phyloP scores from a whole-genome alignment of 768 basidiomycete genomes.

The Leccinum uliginosum region DNA sequence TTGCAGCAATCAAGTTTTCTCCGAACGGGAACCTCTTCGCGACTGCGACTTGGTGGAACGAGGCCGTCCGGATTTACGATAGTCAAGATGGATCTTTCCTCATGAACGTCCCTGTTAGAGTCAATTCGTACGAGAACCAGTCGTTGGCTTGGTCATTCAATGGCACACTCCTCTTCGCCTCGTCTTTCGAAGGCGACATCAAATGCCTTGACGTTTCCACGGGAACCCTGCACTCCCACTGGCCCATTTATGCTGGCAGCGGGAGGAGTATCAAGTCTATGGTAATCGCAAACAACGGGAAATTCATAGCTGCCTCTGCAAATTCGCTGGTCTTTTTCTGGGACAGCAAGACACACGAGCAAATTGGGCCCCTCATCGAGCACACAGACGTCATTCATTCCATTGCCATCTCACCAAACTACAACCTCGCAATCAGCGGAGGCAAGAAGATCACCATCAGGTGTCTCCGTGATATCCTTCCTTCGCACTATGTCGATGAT shows the following conservation, averaged over 20 bases:
- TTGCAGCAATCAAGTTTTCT: conserved; percentile 13
- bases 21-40: conserved; percentile 8
- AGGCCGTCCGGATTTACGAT: conserved; percentile 10
- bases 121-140: conserved; percentile 10
- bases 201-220: conserved; percentile 3
- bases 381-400: conserved; percentile 1
- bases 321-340: conserved; percentile 6
- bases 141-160: conserved; percentile 8
- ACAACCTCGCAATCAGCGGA: conserved; percentile 3
- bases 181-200: conserved; percentile 10
- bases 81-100: conserved; percentile 5
- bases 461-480: conserved; percentile 6
- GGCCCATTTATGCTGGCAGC: neutral
- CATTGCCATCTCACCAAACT: conserved; percentile 9
- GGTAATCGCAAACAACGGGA: conserved; percentile 7
- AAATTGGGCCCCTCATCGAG: conserved; percentile 5
- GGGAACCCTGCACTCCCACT: neutral
- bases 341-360: conserved; percentile 4
- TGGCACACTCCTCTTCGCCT: conserved; percentile 1
- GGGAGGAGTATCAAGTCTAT: conserved; percentile 1
- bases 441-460: conserved; percentile 1
- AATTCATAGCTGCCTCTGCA: conserved; percentile 5
- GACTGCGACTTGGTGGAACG: conserved; percentile 13
- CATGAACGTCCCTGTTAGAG: conserved; percentile 4
- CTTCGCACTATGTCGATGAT: conserved; percentile 4